phyloP scores from a whole-genome alignment of 805 yeast genomes.

The Sugiyamaella boreocaroliniensis region DNA sequence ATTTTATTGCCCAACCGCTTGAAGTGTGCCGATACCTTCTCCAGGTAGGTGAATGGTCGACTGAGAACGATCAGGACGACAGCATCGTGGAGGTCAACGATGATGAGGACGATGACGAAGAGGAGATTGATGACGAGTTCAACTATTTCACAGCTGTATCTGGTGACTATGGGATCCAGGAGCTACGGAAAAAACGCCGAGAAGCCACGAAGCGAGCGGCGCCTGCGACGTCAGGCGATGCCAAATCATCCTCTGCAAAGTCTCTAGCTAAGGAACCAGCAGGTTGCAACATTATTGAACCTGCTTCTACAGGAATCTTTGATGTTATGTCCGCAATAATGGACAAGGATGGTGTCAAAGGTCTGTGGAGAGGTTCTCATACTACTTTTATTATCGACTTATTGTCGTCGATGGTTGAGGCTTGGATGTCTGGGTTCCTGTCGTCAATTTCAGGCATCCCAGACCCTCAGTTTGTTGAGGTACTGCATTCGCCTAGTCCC shows the following conservation, averaged over 20 bases:
- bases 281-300: slow-evolving; percentile 13
- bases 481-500: slow-evolving; percentile 74
- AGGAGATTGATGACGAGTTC: slow-evolving; percentile 39
- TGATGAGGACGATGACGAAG: slow-evolving; percentile 26
- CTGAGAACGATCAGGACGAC: slow-evolving; percentile 2
- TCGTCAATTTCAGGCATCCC: slow-evolving; percentile 78
- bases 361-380: slow-evolving; percentile 65
- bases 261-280: neutral
- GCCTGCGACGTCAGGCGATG: slow-evolving; percentile 2
- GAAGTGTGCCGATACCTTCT: slow-evolving; percentile 72
- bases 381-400: slow-evolving; percentile 72
- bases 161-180: slow-evolving; percentile 16
- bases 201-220: slow-evolving; percentile 1
- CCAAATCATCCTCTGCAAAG: neutral
- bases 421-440: slow-evolving; percentile 86
- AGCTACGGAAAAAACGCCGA: slow-evolving; percentile 5
- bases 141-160: slow-evolving; percentile 36
- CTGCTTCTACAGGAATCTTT: slow-evolving; percentile 28
- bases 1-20: slow-evolving; percentile 76
- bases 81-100: slow-evolving; percentile 9
- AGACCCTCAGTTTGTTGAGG: slow-evolving; percentile 80
- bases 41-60: slow-evolving; percentile 59
- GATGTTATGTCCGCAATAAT: slow-evolving; percentile 42
- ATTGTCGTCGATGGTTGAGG: slow-evolving; percentile 67
- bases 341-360: slow-evolving; percentile 58